These are phyloP conservation scores for Globisporangium nagaii DNA, from an alignment of 352 stramenopile genomes.

Conservation along the genomic window DNA sequence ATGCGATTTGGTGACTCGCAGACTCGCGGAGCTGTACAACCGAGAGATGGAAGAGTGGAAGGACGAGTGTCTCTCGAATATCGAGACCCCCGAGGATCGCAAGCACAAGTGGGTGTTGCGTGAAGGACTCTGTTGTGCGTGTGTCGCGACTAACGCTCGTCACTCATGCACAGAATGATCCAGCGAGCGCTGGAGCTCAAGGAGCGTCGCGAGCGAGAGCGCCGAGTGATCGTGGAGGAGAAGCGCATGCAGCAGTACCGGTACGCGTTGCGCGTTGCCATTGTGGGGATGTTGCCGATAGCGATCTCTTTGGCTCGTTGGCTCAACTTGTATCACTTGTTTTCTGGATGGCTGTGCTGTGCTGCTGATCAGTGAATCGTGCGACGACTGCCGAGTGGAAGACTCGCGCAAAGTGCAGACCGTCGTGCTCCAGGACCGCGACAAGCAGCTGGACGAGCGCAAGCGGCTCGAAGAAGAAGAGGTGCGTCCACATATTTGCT, in stretches of 20 bases:
- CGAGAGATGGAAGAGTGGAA: conserved; percentile 74
- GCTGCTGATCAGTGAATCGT: conserved; percentile 45
- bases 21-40: conserved; percentile 70
- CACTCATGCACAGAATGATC: conserved; percentile 80
- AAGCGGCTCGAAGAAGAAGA: conserved; percentile 39
- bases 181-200: conserved; percentile 69
- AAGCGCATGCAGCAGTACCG: conserved; percentile 75
- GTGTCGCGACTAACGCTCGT: no score
- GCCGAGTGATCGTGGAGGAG: conserved; percentile 57
- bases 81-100: conserved; percentile 73
- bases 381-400: conserved; percentile 53
- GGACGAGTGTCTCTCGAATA: conserved; percentile 50
- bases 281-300: no score
- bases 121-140: no score
- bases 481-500: conserved; percentile 11
- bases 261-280: no score
- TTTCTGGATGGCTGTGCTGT: no score
- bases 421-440: conserved; percentile 52
- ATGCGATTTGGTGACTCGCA: conserved; percentile 15
- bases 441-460: conserved; percentile 54
- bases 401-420: conserved; percentile 62
- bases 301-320: background rate
- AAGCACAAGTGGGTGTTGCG: conserved; percentile 78
- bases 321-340: background rate
- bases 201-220: conserved; percentile 50